Base-by-base conservation (phyloP, 2,329 filamentous ascomycete species). In the Esteya vermicola region DNA sequence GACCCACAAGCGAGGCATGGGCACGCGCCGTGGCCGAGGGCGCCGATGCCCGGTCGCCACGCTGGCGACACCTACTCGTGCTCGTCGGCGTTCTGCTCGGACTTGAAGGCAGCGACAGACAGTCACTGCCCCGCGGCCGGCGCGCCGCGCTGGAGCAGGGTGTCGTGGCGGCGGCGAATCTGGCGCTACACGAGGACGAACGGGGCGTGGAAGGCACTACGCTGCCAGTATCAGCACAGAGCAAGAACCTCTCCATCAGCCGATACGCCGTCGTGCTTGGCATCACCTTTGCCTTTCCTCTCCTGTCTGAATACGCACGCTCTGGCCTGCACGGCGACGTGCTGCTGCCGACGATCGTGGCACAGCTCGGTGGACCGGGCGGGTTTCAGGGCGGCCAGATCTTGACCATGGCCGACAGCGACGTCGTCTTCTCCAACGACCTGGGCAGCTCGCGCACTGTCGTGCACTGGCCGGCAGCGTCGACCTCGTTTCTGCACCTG, bases 31-130 rank as follows among this genome's bases (percentile, higher is more conserved):
- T 78, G 4, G 65, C 68, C 33, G 68, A 68, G 49, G 74, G 73
- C 27, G 64, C 70, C 9, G 72, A 78, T 40, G 68, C 68, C 25
- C 65, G 67, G 33, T 75, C 75, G 14, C 69, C 67, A 21, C 66
- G 84, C 52, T 94, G 85, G 85, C 79, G 85, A 56, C 86, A 94
- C 57, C 59, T 86, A 23, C 64, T 94, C n/a, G 70, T 88, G 6
- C 70, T 94, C 9, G 78, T 78, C 0, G 88, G 85, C 4, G 63
- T 93, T 19, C 59, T 94, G 43, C 70, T 89, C 53, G 85, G 84
- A 9, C 79, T 88, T 52, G 80, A 82, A 48, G 65, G 70, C 14
- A 67, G 73, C 44, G 70, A 78, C 31, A 62, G 75, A 34, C 68
- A 71, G 43, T 72, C 74, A n/a, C 57, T 86, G n/a, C 73, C 78